Base-by-base conservation (phyloP, 2,329 filamentous ascomycete species). In the Furcasterigmium furcatum region DNA sequence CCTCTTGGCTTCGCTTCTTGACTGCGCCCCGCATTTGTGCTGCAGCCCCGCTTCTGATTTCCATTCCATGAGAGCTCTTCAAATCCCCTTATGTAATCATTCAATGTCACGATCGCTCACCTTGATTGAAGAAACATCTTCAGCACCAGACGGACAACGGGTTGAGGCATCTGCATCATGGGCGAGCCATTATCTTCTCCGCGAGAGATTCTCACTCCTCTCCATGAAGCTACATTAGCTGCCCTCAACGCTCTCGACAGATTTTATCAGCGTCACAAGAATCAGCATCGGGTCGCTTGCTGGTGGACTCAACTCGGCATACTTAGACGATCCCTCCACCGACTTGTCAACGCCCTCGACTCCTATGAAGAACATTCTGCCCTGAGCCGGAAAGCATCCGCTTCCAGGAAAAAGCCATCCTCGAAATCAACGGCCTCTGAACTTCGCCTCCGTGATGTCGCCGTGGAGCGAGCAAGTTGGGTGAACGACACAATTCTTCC, bases 221-320 rank as follows among this genome's bases (percentile, higher is more conserved):
- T 36, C 6, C n/a, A 18, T 4, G 9, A 36, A 10, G 34, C 34
- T 16, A 18, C 34, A 9, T 14, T 16, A 7, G 61, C 71, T 3
- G 58, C 74, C 22, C 55, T 70, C 22, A 62, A 77, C 41, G 67
- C 91, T 39, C 80, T 96, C 38, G 75, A 85, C 58, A 78, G 87
- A 53, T 80, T 95, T 57, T 80, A 85, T 65, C 84, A 89, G 62
- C 88, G 91, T 57, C 94, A 96, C 72, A 85, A 84, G 60, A 97
- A 96, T 70, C 92, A 97, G 69, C 92, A 97, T 65, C 84, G 84
- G 45, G 75, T 79, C 51, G 79, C 84, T 24, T 80, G 82, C 60
- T 99, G 92, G 92, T 97, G 88, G 82, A 62, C 69, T 14, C 80
- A 82, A 56, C 81, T 96, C 50, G 77, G 77, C 44, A 76, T 85